phyloP scores from a whole-genome alignment of 1,284 basidiomycete species.

The Pterulicium gracile region DNA sequence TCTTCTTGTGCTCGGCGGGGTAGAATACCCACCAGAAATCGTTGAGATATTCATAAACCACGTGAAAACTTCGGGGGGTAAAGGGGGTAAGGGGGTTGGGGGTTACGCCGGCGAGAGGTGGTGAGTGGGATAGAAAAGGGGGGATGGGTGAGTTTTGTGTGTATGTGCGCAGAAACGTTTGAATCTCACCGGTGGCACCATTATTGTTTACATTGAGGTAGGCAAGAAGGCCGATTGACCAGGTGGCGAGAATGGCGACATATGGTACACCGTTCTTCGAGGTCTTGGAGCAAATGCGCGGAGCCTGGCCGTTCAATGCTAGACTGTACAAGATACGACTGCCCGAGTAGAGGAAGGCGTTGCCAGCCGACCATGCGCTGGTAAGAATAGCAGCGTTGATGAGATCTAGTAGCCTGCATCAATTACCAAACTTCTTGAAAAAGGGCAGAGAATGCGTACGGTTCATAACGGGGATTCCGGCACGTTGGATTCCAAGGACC shows the following conservation, averaged over 20 bases:
- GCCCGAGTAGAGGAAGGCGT: constrained; percentile 43
- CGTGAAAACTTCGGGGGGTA: no score
- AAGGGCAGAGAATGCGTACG: constrained; percentile 24
- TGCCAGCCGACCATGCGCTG: constrained; percentile 48
- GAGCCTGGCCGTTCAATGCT: constrained; percentile 43
- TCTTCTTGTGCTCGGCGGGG: no score
- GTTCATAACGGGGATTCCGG: constrained; percentile 59
- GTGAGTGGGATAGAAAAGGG: no score
- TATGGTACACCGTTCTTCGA: constrained; percentile 13
- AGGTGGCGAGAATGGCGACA: constrained; percentile 10
- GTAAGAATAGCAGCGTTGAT: constrained; percentile 52
- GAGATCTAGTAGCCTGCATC: no score
- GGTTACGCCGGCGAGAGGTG: no score
- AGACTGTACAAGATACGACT: constrained; percentile 47
- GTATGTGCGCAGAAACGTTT: no score
- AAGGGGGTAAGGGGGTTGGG: no score
- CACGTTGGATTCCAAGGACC: no score
- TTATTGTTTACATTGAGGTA: constrained; percentile 26
- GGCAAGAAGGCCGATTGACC: constrained; percentile 29
- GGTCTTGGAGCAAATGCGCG: constrained; percentile 30
- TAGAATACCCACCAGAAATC: no score
- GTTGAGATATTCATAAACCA: no score
- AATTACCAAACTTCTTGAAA: constrained; percentile 14
- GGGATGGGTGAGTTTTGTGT: no score
- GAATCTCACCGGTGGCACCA: no score